These are phyloP conservation scores for Anethum foeniculum DNA, from an alignment of 140 eudicot species.

Conservation along the genomic window DNA sequence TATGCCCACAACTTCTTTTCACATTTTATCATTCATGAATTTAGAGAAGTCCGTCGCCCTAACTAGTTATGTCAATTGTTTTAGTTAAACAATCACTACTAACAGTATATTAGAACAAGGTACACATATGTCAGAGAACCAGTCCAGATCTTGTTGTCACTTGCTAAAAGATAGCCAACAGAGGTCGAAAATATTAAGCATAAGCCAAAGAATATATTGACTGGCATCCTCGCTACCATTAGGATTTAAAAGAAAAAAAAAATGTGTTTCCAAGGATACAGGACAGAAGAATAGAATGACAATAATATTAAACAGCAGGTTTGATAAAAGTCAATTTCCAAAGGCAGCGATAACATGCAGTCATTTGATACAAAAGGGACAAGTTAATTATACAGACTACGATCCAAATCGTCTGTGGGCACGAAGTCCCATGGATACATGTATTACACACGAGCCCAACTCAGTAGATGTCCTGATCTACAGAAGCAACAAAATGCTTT, in stretches of 20 bases:
- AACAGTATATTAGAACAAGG: not conserved
- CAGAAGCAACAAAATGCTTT: not conserved
- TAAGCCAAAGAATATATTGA: not conserved
- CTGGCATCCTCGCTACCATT: not conserved
- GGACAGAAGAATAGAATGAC: not conserved
- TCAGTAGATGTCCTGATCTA: not conserved
- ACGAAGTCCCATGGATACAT: not conserved
- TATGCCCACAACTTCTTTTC: not conserved
- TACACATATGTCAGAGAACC: not conserved
- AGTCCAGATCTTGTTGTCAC: not conserved
- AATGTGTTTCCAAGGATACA: not conserved
- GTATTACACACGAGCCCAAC: not conserved
- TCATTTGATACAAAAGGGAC: not conserved
- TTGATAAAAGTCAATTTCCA: not conserved
- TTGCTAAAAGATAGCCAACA: not conserved
- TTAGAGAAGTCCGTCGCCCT: too few species aligned
- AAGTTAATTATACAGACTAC: not conserved
- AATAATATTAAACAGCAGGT: not conserved
- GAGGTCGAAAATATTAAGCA: not conserved
- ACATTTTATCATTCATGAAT: not conserved
- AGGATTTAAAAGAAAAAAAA: not conserved
- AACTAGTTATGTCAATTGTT: not conserved
- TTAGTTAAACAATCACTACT: not conserved
- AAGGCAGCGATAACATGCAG: not conserved
- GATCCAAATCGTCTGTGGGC: not conserved